phyloP scores from a whole-genome alignment of 306 rosid species.

The Potentilla sterilis region DNA sequence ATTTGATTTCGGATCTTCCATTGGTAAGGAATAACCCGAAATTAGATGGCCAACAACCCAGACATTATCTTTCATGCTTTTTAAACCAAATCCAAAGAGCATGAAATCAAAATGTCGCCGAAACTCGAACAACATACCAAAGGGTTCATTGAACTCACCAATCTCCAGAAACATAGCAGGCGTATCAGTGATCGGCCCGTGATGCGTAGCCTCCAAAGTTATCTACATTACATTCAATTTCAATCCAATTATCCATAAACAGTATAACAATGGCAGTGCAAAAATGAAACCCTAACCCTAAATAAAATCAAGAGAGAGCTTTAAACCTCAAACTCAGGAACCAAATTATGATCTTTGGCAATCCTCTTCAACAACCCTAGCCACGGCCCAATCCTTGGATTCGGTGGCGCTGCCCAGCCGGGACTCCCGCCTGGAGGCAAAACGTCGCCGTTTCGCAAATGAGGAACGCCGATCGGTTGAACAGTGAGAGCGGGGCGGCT shows the following conservation, averaged over 20 bases:
- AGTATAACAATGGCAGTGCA: too few species aligned
- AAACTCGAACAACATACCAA: background rate
- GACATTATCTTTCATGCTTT: too few species aligned
- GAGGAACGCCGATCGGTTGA: slow-evolving; percentile 94
- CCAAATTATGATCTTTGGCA: slow-evolving; percentile 61
- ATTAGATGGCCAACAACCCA: too few species aligned
- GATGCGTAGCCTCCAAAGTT: slow-evolving; percentile 96
- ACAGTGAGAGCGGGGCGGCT: slow-evolving; percentile 91
- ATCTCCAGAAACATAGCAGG: slow-evolving; percentile 91
- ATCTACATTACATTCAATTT: slow-evolving; percentile 42
- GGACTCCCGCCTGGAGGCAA: slow-evolving; percentile 94
- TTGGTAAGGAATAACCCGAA: too few species aligned
- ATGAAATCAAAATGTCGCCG: background rate
- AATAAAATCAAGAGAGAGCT: background rate
- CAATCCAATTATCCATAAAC: background rate
- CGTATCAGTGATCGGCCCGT: slow-evolving; percentile 77
- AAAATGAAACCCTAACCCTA: background rate
- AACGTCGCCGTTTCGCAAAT: slow-evolving; percentile 77
- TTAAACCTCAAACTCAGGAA: slow-evolving; percentile 93
- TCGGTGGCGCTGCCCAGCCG: slow-evolving; percentile 86
- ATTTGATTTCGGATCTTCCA: too few species aligned
- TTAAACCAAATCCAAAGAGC: background rate
- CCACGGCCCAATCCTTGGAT: slow-evolving; percentile 91
- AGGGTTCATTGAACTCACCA: slow-evolving; percentile 46
- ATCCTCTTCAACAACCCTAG: slow-evolving; percentile 64